Base-by-base conservation (phyloP, 345 rosid genomes). In the Litchi chinensis region DNA sequence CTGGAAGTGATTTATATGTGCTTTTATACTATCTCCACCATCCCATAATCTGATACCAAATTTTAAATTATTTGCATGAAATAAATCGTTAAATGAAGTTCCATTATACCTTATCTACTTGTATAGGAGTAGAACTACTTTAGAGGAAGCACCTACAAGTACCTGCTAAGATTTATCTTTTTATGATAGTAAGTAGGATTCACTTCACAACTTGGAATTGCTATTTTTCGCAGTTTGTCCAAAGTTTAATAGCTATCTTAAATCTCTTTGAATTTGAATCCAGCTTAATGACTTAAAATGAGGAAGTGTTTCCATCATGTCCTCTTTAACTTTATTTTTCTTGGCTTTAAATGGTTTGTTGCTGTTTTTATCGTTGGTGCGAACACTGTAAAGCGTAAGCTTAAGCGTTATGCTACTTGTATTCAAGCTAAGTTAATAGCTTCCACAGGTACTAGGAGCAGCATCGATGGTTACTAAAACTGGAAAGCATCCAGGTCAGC, bases 401-500 rank as follows among this genome's bases (percentile, higher is more conserved):
- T 21, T 48, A 28, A 19, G 21, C 60, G 2, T 16, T 24, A 43
- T 24, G 16, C 1, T 32, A 21, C 3, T 48, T 65, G 46, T 19
- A 28, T 43, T 57, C 3, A 1, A 10, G 10, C 41, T 48, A 19
- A 46, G 28, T 13, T 68, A 32, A 71, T 40, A 26, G 50, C 10
- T 81, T 78, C 60, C 74, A 76, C 87, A 94, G 98, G 98, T 94
- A 40, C 84, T 96, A 52, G 99, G 98, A 80, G 99, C 98, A 75
- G 97, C 98, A 79, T 74, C 94, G 24, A 91, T 94, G 97, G 95
- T 79, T 15, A 80, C 82, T 56, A 89, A 88, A 86, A 87, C 90
- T 9, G 93, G 94, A 70, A 94, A 94, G 89, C 97, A 96, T 89
- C 94, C 98, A 0, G 94, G 98, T 60, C 92, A 85, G 79, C 92